Conservation (phyloP, 192 early-diverging fungal species). For the Rhizophlyctis rosea region DNA sequence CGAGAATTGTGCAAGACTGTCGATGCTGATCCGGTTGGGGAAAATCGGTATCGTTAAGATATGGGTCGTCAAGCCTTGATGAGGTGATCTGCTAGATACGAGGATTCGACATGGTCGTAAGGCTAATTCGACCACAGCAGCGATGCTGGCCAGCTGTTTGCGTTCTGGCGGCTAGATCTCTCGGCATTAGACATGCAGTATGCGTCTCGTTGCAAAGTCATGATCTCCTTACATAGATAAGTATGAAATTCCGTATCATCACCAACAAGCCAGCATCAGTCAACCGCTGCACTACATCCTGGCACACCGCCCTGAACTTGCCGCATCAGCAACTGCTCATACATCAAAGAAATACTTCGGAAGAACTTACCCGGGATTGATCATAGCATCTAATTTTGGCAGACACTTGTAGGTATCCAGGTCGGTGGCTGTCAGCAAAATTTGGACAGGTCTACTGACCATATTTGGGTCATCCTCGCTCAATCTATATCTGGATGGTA, state of each 20-base stretch:
- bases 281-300: not conserved
- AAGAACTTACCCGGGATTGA: not conserved
- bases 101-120: conserved; percentile 8
- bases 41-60: conserved; percentile 53
- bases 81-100: not conserved
- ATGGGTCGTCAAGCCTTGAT: conserved; percentile 34
- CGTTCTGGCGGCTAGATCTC: not conserved
- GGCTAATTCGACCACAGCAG: conserved; percentile 2
- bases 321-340: not conserved
- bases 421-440: conserved; percentile 21
- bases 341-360: not conserved
- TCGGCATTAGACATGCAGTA: not conserved
- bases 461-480: conserved; percentile 11
- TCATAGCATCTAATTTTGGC: not conserved
- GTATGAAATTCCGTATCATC: conserved; percentile 17
- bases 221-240: conserved; percentile 2
- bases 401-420: conserved; percentile 21
- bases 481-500: conserved; percentile 8
- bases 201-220: not conserved
- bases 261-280: conserved; percentile 17
- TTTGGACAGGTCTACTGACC: conserved; percentile 8
- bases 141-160: conserved; percentile 4
- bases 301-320: not conserved
- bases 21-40: conserved; percentile 41
- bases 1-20: conserved; percentile 32